These are phyloP conservation scores for Sindora glabra DNA, from an alignment of 306 rosid species.

Conservation along the genomic window DNA sequence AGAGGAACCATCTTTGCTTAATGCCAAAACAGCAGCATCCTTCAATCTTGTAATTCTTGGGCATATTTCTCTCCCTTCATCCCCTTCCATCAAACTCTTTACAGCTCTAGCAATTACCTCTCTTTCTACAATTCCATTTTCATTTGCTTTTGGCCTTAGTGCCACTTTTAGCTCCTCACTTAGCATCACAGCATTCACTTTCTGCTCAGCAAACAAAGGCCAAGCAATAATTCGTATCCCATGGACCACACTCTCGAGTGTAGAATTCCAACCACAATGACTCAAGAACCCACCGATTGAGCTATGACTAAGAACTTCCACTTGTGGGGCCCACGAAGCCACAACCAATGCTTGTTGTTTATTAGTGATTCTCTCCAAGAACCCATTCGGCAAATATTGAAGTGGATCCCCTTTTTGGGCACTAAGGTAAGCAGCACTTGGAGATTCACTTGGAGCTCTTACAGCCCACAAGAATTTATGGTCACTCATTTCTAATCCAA, in stretches of 20 bases:
- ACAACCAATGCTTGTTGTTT: neutral
- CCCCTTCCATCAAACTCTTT: neutral
- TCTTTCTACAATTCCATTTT: neutral
- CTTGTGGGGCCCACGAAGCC: neutral
- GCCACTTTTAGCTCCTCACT: neutral
- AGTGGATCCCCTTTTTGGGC: neutral
- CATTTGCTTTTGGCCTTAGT: neutral
- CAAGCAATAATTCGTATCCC: neutral
- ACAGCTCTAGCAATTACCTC: neutral
- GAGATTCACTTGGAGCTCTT: no score
- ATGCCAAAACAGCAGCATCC: neutral
- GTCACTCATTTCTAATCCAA: slow-evolving; percentile 29
- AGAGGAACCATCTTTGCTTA: neutral
- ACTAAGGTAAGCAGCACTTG: no score
- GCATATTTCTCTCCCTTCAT: neutral
- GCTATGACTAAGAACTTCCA: neutral
- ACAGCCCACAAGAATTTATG: slow-evolving; percentile 26
- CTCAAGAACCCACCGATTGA: neutral
- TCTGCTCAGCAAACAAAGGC: neutral
- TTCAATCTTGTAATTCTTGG: neutral
- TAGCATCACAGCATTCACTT: neutral
- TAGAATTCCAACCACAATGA: neutral
- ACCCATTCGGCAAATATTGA: neutral
- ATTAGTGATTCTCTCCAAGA: neutral
- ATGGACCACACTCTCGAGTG: neutral